Evolutionary conservation across 305 asterid genomes (phyloP).

Genomic region (Galium porrigens): DNA sequence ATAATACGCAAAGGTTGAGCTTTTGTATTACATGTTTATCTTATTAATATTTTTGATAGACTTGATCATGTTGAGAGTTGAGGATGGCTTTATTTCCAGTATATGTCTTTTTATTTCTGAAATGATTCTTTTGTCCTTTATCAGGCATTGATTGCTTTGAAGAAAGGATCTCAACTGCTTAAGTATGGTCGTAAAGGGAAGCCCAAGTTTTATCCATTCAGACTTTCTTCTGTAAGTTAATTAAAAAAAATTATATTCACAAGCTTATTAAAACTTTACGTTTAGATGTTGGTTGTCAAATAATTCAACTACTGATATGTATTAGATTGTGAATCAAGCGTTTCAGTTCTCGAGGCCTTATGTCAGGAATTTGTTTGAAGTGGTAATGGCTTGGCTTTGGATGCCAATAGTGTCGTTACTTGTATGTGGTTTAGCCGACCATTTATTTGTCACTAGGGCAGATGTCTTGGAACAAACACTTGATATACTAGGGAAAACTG

Average conservation of each 20-base stretch:
- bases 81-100: not conserved
- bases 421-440: not conserved
- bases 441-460: not conserved
- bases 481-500: not conserved
- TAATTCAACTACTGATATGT: not conserved
- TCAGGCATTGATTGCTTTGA: conserved; percentile 76
- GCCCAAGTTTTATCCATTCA: conserved; percentile 76
- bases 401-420: not conserved
- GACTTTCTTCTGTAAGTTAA: conserved; percentile 64
- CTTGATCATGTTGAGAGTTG: not conserved
- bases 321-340: not conserved
- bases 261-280: not conserved
- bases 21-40: not conserved
- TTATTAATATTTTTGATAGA: not conserved
- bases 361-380: not conserved
- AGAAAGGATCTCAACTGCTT: conserved; percentile 87
- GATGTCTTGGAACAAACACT: not conserved
- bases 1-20: not conserved
- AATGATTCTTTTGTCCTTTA: conserved; percentile 18
- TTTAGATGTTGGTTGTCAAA: not conserved
- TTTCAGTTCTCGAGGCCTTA: not conserved
- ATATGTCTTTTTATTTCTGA: not conserved
- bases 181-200: conserved; percentile 92
- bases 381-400: conserved; percentile 3
- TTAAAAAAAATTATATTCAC: not conserved